These are phyloP conservation scores for Cordyceps javanica DNA, from an alignment of 2,329 filamentous ascomycete genomes.

Conservation along the genomic window DNA sequence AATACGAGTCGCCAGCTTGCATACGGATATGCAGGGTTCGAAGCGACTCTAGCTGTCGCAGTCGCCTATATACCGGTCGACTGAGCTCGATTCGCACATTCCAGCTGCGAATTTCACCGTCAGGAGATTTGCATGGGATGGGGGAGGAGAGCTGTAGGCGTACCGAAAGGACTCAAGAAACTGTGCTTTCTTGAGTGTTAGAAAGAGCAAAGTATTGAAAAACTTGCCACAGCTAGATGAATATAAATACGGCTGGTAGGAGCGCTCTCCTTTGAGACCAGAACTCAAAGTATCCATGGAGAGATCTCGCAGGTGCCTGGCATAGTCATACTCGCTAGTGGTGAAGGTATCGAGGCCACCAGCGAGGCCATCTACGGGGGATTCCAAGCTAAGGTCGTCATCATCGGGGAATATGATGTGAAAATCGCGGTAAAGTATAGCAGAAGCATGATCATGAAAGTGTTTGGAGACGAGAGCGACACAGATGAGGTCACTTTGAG, in stretches of 20 bases:
- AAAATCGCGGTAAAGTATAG: constrained; percentile 54
- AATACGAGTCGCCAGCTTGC: constrained; percentile 51
- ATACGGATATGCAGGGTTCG: constrained; percentile 51
- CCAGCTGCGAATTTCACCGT: constrained; percentile 39
- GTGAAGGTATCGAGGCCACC: constrained; percentile 55
- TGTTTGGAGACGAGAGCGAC: constrained; percentile 52
- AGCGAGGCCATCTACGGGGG: constrained; percentile 50
- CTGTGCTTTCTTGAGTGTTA: constrained; percentile 49
- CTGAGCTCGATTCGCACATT: constrained; percentile 59
- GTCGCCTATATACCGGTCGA: constrained; percentile 48
- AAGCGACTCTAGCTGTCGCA: constrained; percentile 49
- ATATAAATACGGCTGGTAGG: constrained; percentile 49
- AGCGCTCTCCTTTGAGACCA: constrained; percentile 45
- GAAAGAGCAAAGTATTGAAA: constrained; percentile 52
- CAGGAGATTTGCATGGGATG: neutral
- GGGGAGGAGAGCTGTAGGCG: constrained; percentile 18
- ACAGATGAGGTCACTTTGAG: constrained; percentile 47
- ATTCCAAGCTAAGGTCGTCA: constrained; percentile 45
- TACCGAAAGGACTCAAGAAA: constrained; percentile 52
- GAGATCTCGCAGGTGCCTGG: constrained; percentile 49
- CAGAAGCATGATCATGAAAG: constrained; percentile 52
- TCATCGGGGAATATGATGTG: constrained; percentile 57
- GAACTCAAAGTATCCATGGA: constrained; percentile 49
- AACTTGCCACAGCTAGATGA: constrained; percentile 56
- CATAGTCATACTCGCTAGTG: constrained; percentile 59